Evolutionary conservation across 2,329 filamentous ascomycete genomes (phyloP), one percentile per base, ranked within the genome.

Genomic region (Byssoonygena ceratinophila): DNA sequence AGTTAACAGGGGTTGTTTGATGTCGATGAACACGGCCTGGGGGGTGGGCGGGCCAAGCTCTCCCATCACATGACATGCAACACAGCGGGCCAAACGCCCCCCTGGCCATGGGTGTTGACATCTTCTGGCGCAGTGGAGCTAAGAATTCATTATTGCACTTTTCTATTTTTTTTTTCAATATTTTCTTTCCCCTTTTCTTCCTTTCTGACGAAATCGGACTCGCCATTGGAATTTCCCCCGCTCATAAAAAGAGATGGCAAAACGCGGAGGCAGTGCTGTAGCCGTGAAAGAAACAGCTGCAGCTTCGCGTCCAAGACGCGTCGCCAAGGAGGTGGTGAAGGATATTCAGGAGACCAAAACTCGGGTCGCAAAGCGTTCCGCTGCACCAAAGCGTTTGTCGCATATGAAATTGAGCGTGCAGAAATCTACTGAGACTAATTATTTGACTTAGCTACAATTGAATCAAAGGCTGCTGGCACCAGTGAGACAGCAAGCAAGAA

Each of bases 221-320:
- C n/a, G n/a, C n/a, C n/a, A n/a, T n/a, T n/a, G n/a, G n/a, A n/a
- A n/a, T n/a, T n/a, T n/a, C n/a, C n/a, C n/a, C n/a, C n/a, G n/a
- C n/a, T n/a, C n/a, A 29, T 29, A 29, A 29, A 29, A 5, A 14
- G n/a, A 9, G 4, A 6, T 14, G 4, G n/a, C 8, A 37, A 18
- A 18, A 4, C 48, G 37, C 29, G 1, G 25, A n/a, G 29, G 16
- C 27, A 36, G 16, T 44, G 45, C 27, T 12, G 29, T 54, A 3
- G 45, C 20, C 14, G 51, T 56, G 4, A 37, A 48, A 29, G 54
- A 56, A 36, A 56, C 54, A 22, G 54, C 52, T 27, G 54, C 54
- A 34, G 48, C 54, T 2, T 45, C 54, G 18, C 43, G 54, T 5
- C 54, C 54, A 36, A 56, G 46, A 31, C 47, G 54, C 4, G 47